Base-by-base conservation (phyloP, 2,329 filamentous ascomycete species). In the Penicillium occitanis region DNA sequence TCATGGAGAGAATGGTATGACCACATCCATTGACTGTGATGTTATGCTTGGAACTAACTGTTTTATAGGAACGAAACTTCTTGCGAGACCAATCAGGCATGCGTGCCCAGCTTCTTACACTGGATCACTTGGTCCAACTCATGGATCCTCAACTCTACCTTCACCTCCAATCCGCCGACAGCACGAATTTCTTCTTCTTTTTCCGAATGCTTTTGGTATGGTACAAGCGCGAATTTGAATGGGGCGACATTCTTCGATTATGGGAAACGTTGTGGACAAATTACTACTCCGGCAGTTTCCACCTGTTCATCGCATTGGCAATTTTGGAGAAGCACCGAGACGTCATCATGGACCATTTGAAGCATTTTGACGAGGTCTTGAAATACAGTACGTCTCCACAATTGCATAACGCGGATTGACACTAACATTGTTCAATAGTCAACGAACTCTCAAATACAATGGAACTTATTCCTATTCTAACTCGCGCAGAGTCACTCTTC, bases 151-250 rank as follows among this genome's bases (percentile, higher is more conserved):
- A 93, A 75, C 87, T 99, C 7, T 98, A 97, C 79, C 84, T 91
- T 1, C 95, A 99, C 73, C 86, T 99, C 0, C 88, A 96, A 77
- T 89, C 87, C 17, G 91, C 93, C 22, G 96, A 99, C 73, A 96
- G 91, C 73, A 99, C 95, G 28, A 99, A 99, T 77, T 99, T 99
- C 79, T 99, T 99, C 80, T 99, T 99, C 83, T 98, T 99, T 83
- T 99, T 98, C 87, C 91, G 95, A 67, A 98, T 98, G 95, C 84
- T 99, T 40, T 84, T 99, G 1, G 95, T 99, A 10, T 99, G 95
- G 95, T 99, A 95, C 79, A 99, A 99, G 83, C 90, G 95, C 58
- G 95, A 99, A 78, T 99, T 99, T 73, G 86, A 88, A 70, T 99
- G 94, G 92, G 77, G 85, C 58, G 93, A 98, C 73, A 88, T 97